Percentiles rank a stretch among this genome's conserved stretches.
phyloP scores from a whole-genome alignment of 169 alveolate genomes.

The Toxoplasma gondii region DNA sequence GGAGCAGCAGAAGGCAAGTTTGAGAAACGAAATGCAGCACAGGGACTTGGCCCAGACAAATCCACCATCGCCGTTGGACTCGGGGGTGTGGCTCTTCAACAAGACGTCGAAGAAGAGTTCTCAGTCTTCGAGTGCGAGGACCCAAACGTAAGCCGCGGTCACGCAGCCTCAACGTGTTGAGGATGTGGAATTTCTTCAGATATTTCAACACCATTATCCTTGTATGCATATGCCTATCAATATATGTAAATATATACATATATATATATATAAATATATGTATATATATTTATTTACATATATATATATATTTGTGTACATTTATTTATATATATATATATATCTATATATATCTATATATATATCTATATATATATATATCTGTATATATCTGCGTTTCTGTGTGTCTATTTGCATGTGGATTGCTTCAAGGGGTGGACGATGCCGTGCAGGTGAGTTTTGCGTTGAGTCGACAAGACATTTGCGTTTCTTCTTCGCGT shows the following conservation, averaged over 20 bases:
- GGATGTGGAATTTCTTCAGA: too few relatives aligned
- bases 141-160: background rate
- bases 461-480: too few relatives aligned
- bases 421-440: background rate
- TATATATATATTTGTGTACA: too few relatives aligned
- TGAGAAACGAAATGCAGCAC: background rate
- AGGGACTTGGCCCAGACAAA: background rate
- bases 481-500: background rate
- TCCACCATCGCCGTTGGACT: conserved; percentile 5
- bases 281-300: background rate
- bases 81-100: conserved; percentile 32
- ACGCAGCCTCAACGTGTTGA: background rate
- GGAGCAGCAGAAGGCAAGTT: background rate
- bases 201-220: too few relatives aligned
- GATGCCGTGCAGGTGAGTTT: too few relatives aligned
- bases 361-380: background rate
- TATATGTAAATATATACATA: background rate
- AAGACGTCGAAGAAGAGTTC: conserved; percentile 39
- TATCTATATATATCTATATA: background rate
- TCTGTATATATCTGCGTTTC: too few relatives aligned
- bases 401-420: too few relatives aligned
- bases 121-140: background rate
- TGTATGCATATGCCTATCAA: too few relatives aligned
- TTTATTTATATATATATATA: too few relatives aligned
- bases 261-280: background rate